Base-by-base conservation (phyloP, 192 early-diverging fungal genomes). In the Podochytrium sp. region DNA sequence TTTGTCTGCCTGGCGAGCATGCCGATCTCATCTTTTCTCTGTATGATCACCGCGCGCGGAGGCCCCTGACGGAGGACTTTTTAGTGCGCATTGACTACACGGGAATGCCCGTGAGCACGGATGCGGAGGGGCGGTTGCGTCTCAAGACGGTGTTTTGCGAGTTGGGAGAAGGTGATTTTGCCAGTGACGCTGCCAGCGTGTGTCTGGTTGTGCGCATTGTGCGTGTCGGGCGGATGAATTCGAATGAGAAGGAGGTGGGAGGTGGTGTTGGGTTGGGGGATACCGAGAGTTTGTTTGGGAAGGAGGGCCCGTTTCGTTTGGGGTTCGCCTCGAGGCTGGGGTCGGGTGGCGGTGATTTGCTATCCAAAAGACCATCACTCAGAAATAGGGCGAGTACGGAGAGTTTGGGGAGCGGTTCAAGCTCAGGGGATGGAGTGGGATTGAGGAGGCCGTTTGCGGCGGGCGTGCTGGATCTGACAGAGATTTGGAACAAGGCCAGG, bases 151-250 rank as follows among this genome's bases (percentile, higher is more conserved):
- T 91, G 23, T 92, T 92, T 81, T 80, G 83, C 2, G 86, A 91
- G 50, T 49, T 91, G 20, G 74, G 81, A 0, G 64, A 78, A 25
- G 79, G 84, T 29, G 90, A 91, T 47, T 47, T 85, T 10, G 71
- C 76, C 35, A 81, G 80, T 14, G 73, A 84, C 30, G 57, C 12
- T 38, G 67, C 16, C 0, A 14, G 12, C 10, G 18, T 20, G 20
- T 89, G 81, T 50, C 78, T 91, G n/a, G 80, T 89, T 1, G 90
- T 89, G 67, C 71, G 85, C 35, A 79, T 91, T n/a, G 75, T 90
- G 7, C 76, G 89, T 12, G 74, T 89, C 29, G 90, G 90, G 3
- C 78, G 79, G n/a, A 88, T 91, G 87, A 89, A 85, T 59, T 47
- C 83, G 14, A 72, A 53, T 1, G 88, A 89, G 47, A 88, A 79